Evolutionary conservation across 2,329 filamentous ascomycete genomes (phyloP).

Genomic region (Purpureocillium lavendulum): DNA sequence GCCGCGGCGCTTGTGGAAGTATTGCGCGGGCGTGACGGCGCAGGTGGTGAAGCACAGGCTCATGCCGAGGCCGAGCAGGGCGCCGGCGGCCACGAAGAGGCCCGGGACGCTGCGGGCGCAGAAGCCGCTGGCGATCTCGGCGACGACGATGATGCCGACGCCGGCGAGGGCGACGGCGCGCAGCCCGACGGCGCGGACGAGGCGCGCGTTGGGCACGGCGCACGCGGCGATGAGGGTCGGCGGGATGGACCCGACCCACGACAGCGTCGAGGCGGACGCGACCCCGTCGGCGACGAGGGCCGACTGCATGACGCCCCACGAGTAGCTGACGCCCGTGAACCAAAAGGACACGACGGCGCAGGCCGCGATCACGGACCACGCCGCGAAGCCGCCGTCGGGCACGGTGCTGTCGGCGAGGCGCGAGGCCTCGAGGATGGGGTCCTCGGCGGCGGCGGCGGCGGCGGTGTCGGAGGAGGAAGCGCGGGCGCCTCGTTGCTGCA

Average conservation of each 20-base stretch:
- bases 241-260: constrained; percentile 48
- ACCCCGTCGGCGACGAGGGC: constrained; percentile 42
- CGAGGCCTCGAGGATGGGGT: too few relatives aligned
- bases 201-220: constrained; percentile 41
- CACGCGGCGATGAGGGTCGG: constrained; percentile 39
- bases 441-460: too few relatives aligned
- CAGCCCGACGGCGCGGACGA: constrained; percentile 41
- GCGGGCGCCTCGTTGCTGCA: too few relatives aligned
- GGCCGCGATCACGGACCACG: constrained; percentile 15
- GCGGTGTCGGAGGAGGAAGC: too few relatives aligned
- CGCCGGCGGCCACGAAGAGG: constrained; percentile 16
- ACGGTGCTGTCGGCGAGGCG: too few relatives aligned
- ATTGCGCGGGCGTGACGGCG: constrained; percentile 38
- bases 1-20: constrained; percentile 39
- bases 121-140: constrained; percentile 24
- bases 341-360: constrained; percentile 28
- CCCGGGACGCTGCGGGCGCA: constrained; percentile 13
- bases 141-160: constrained; percentile 38
- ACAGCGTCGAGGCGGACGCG: constrained; percentile 40
- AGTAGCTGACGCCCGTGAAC: constrained; percentile 48
- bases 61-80: constrained; percentile 15
- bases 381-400: constrained; percentile 18
- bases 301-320: constrained; percentile 53
- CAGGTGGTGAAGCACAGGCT: constrained; percentile 21
- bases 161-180: constrained; percentile 37